Evolutionary conservation across 2,329 filamentous ascomycete genomes (phyloP).

Genomic region (Alternaria conjuncta): DNA sequence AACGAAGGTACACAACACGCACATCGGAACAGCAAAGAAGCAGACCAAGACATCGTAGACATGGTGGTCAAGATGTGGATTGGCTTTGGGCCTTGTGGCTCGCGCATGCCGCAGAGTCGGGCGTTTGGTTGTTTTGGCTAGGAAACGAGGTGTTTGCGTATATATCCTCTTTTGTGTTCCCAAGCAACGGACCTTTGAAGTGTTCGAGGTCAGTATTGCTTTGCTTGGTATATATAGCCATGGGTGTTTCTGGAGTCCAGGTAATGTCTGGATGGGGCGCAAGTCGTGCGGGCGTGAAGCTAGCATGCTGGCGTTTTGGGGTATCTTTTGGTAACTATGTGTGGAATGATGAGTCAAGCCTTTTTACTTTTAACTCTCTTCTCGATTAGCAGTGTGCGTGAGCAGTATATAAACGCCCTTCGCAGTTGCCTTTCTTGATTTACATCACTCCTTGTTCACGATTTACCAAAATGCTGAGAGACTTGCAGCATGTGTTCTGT

Average conservation of each 20-base stretch:
- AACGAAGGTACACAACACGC: constrained; percentile 91
- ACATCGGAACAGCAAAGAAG: constrained; percentile 86
- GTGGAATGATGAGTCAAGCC: not conserved
- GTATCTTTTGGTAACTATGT: not conserved
- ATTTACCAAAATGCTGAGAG: not conserved
- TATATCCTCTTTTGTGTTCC: not conserved
- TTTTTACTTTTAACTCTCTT: not conserved
- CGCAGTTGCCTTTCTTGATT: not conserved
- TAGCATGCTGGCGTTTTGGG: not conserved
- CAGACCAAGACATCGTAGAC: constrained; percentile 62
- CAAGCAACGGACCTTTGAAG: constrained; percentile 21
- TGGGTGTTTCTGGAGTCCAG: not conserved
- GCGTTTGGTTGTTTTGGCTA: not conserved
- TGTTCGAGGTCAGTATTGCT: constrained; percentile 22
- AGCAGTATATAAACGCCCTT: not conserved
- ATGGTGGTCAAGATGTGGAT: not conserved
- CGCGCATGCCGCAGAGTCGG: not conserved
- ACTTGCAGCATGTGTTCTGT: too few species aligned
- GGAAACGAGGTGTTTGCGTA: not conserved
- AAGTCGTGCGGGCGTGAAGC: not conserved
- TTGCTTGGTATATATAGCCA: constrained; percentile 5
- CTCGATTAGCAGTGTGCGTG: not conserved
- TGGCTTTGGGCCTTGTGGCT: not conserved
- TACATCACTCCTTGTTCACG: too few species aligned
- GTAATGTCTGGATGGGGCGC: not conserved